Evolutionary conservation across 306 rosid genomes (phyloP), one percentile per base, ranked within the genome.

Genomic region (Prunus davidiana): DNA sequence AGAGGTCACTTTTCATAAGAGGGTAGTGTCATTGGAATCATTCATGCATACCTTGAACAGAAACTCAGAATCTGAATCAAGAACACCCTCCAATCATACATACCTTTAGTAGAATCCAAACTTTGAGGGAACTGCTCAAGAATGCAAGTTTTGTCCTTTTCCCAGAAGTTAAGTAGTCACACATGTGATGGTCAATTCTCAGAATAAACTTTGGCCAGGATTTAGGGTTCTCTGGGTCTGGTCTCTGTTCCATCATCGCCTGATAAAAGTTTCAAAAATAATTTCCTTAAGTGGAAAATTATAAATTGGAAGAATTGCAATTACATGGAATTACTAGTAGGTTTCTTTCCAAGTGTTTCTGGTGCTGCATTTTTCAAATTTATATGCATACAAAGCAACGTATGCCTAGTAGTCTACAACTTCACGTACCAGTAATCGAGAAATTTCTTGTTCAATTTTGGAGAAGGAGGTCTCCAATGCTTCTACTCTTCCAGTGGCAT

Each of bases 401-500:
- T 60, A 75, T 51, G 73, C 12, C 64, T 43, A 9, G 58, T 54
- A 58, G 24, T 25, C 50, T 71, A 41, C 69, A 34, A 50, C 61
- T 85, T 45, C 43, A 92, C 96, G 90, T 86, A 95, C 97, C 62
- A 95, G 93, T 76, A 84, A 71, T 80, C 95, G 89, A 79, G 93
- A 87, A 70, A 95, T 88, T 91, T 95, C 96, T 83, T 90, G 96
- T 88, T 95, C 99, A 74, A 95, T 95, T 83, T 95, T 95, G 22
- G 96, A 92, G 88, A 90, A 95, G 60, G 93, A 89, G 3, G 99
- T 95, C 84, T 95, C 97, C 68, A 95, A 75, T 72, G 97, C 97
- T 90, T 95, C 99, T 56, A 95, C 96, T 86, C 99, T 90, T 76
- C 99, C 99, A 34, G 97, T 89, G 78, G 91, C 97, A 73, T 95